Evolutionary conservation across 345 rosid species (phyloP).

Genomic region (Heritiera littoralis): DNA sequence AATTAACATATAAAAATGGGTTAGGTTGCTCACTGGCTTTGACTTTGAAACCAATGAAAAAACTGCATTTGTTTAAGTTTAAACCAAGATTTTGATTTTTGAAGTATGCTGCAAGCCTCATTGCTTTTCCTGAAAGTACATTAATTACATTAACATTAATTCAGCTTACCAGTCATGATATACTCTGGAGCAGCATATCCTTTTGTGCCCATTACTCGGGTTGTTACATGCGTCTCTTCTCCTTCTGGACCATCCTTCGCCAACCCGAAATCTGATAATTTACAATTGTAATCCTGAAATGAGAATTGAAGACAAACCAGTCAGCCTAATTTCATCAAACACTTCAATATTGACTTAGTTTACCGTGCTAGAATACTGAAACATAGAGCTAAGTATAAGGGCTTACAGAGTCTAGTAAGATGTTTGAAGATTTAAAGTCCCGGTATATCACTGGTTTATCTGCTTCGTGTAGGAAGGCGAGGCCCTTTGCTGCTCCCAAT

Average conservation of each 20-base stretch:
- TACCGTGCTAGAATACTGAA: neutral
- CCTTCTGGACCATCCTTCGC: slow-evolving; percentile 70
- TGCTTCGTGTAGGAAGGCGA: slow-evolving; percentile 70
- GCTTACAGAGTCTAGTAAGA: slow-evolving; percentile 65
- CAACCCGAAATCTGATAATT: slow-evolving; percentile 61
- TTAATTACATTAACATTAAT: neutral
- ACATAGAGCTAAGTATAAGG: neutral
- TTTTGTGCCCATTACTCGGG: slow-evolving; percentile 59
- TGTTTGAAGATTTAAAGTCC: slow-evolving; percentile 75
- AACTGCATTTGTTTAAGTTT: neutral
- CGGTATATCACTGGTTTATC: slow-evolving; percentile 72
- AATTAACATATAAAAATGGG: slow-evolving; percentile 11
- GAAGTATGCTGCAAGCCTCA: too few species aligned
- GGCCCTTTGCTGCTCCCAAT: slow-evolving; percentile 73
- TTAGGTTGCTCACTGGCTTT: neutral
- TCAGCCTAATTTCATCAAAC: slow-evolving; percentile 7
- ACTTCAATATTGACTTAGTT: neutral
- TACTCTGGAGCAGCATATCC: slow-evolving; percentile 72
- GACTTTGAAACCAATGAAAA: neutral
- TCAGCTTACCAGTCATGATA: slow-evolving; percentile 53
- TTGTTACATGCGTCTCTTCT: slow-evolving; percentile 45
- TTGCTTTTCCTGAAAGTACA: too few species aligned
- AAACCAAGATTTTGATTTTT: too few species aligned
- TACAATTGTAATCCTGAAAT: slow-evolving; percentile 49
- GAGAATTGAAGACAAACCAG: neutral